Conservation (phyloP, 2,329 filamentous ascomycete species). For the Botryotinia narcissicola region DNA sequence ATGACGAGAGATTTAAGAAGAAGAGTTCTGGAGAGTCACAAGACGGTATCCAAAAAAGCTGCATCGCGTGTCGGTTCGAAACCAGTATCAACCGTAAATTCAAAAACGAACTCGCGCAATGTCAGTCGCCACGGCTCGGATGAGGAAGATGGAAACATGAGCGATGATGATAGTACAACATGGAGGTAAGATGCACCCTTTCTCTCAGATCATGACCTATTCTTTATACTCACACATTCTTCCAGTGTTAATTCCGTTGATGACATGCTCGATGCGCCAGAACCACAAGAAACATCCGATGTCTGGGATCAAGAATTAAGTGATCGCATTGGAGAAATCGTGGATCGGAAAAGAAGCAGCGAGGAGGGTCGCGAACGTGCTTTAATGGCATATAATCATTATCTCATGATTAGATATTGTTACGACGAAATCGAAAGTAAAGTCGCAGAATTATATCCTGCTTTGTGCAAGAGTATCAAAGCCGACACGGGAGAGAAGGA, state of each 20-base stretch:
- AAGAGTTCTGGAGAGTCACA: slow-evolving; percentile 55
- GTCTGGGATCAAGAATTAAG: slow-evolving; percentile 56
- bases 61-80: slow-evolving; percentile 49
- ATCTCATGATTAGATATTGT: slow-evolving; percentile 61
- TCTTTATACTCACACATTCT: neutral
- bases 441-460: slow-evolving; percentile 54
- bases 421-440: slow-evolving; percentile 56
- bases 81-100: slow-evolving; percentile 48
- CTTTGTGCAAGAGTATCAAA: slow-evolving; percentile 63
- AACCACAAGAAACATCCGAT: slow-evolving; percentile 48
- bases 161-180: slow-evolving; percentile 49
- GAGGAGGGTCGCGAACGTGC: slow-evolving; percentile 60
- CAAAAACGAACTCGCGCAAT: slow-evolving; percentile 47
- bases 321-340: slow-evolving; percentile 60
- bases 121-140: slow-evolving; percentile 52
- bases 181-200: slow-evolving; percentile 46
- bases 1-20: slow-evolving; percentile 44
- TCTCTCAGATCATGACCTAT: neutral
- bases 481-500: slow-evolving; percentile 61
- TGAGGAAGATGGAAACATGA: slow-evolving; percentile 51
- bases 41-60: slow-evolving; percentile 58
- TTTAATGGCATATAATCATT: slow-evolving; percentile 55
- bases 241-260: slow-evolving; percentile 24
- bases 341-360: slow-evolving; percentile 67
- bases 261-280: slow-evolving; percentile 40